Percentiles rank a stretch among this genome's conserved stretches.
phyloP scores from a whole-genome alignment of 2,329 filamentous ascomycete genomes.

The Clarireedia homoeocarpa region DNA sequence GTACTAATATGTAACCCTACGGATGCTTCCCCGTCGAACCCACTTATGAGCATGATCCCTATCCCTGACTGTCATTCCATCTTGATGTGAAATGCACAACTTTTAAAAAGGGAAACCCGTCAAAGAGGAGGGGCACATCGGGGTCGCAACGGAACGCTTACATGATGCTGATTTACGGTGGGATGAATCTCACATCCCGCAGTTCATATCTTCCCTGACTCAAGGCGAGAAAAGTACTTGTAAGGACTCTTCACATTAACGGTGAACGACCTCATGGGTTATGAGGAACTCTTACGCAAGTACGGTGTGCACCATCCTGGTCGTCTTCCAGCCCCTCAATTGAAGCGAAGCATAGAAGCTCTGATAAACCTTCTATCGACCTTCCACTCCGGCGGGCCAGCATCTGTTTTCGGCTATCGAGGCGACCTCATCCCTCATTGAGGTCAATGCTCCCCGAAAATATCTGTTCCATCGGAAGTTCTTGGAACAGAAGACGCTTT shows the following conservation, averaged over 20 bases:
- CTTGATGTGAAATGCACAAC: constrained; percentile 1
- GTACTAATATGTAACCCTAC: constrained; percentile 1
- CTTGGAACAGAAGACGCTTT: constrained; percentile 1
- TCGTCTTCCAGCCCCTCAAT: neutral
- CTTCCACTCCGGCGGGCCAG: neutral
- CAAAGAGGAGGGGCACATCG: constrained; percentile 1
- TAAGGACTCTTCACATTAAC: neutral
- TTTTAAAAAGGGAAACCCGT: neutral
- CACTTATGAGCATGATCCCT: neutral
- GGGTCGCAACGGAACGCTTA: neutral
- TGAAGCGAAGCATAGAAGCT: neutral
- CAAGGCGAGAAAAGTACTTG: neutral
- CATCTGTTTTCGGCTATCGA: neutral
- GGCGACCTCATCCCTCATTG: constrained; percentile 2
- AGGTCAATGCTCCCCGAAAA: constrained; percentile 7
- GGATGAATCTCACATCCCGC: neutral
- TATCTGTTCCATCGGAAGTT: neutral
- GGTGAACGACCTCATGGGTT: neutral
- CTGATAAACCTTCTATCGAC: neutral
- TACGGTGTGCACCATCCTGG: neutral
- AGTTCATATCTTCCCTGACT: neutral
- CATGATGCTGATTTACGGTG: neutral
- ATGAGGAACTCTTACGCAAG: constrained; percentile 1
- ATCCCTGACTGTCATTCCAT: neutral
- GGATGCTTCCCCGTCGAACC: constrained; percentile 9